These are phyloP conservation scores for Candida boleticola DNA, from an alignment of 805 yeast species.

Conservation along the genomic window DNA sequence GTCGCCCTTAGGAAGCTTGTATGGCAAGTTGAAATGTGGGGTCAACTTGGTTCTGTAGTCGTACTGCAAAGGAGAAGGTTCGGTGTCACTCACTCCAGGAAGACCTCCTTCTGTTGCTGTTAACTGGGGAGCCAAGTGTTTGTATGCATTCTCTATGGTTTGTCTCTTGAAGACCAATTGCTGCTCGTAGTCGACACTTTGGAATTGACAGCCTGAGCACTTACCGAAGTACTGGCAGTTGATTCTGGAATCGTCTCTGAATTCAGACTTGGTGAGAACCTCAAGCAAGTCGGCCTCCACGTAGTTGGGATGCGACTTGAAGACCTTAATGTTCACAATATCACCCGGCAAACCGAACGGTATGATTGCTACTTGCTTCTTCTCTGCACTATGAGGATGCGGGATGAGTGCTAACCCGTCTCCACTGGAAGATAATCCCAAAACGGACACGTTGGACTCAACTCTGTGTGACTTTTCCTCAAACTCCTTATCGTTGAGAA, in stretches of 20 bases:
- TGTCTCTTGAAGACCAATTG: constrained; percentile 72
- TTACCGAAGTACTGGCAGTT: constrained; percentile 84
- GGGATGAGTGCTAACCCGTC: constrained; percentile 77
- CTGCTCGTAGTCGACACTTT: constrained; percentile 66
- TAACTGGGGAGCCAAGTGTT: constrained; percentile 65
- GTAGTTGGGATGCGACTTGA: constrained; percentile 72
- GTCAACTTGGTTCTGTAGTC: constrained; percentile 90
- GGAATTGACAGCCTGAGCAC: constrained; percentile 95
- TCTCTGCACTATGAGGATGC: constrained; percentile 48
- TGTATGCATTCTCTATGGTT: constrained; percentile 80
- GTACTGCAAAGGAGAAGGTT: constrained; percentile 73
- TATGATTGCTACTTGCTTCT: constrained; percentile 64
- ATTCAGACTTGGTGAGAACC: constrained; percentile 34
- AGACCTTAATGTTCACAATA: constrained; percentile 62
- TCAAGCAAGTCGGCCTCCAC: constrained; percentile 72
- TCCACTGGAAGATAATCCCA: constrained; percentile 71
- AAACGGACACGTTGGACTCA: constrained; percentile 56
- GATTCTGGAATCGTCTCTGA: constrained; percentile 56
- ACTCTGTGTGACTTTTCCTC: constrained; percentile 53
- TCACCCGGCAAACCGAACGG: constrained; percentile 94
- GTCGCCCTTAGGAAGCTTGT: constrained; percentile 34
- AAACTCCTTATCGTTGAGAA: constrained; percentile 59
- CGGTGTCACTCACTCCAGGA: constrained; percentile 64
- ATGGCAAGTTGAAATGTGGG: constrained; percentile 88
- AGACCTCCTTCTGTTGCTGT: constrained; percentile 34